phyloP scores from a whole-genome alignment of 768 basidiomycete genomes.

The Amyloporia xantha region DNA sequence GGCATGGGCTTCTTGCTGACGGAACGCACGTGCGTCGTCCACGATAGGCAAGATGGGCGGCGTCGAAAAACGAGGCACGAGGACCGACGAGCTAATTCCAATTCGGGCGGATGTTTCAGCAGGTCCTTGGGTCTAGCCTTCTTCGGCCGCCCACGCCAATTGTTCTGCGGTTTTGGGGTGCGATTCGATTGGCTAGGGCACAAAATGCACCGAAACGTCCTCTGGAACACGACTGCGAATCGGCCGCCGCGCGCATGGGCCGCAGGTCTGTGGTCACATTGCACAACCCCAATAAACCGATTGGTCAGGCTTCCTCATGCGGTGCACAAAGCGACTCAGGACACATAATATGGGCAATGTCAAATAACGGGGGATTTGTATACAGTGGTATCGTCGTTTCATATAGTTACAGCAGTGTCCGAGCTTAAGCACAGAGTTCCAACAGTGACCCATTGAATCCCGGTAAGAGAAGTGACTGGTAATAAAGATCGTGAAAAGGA shows the following conservation, averaged over 20 bases:
- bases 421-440: not conserved
- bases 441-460: not conserved
- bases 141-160: not conserved
- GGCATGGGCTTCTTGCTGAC: too few relatives aligned
- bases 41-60: constrained; percentile 3
- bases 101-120: not conserved
- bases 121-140: not conserved
- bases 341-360: too few relatives aligned
- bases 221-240: too few relatives aligned
- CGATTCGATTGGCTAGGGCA: too few relatives aligned
- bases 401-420: constrained; percentile 3
- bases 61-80: constrained; percentile 9
- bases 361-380: too few relatives aligned
- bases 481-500: constrained; percentile 18
- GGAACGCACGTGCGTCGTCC: not conserved
- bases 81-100: not conserved
- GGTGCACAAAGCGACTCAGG: too few relatives aligned
- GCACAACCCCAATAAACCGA: too few relatives aligned
- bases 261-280: too few relatives aligned
- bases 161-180: too few relatives aligned
- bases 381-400: not conserved
- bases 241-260: too few relatives aligned
- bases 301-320: too few relatives aligned
- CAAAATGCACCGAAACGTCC: too few relatives aligned
- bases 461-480: constrained; percentile 5